Conservation (phyloP, 176 grass and related monocot genomes). For the Oryza meridionalis region DNA sequence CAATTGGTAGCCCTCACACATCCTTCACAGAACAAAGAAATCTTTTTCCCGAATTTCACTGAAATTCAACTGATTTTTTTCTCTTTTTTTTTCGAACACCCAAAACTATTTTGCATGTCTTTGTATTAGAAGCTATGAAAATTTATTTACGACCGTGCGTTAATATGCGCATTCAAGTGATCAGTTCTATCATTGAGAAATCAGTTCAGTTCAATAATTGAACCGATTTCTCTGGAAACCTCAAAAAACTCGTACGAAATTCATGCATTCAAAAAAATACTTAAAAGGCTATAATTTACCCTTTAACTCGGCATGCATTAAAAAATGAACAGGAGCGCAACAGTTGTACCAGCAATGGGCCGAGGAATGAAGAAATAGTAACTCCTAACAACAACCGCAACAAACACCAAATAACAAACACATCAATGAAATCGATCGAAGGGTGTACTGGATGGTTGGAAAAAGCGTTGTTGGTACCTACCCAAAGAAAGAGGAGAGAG, state of each 20-base stretch:
- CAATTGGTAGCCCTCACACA: neutral
- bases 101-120: too few species aligned
- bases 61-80: neutral
- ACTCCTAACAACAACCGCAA: slow-evolving; percentile 24
- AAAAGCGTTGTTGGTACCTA: slow-evolving; percentile 27
- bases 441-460: slow-evolving; percentile 19
- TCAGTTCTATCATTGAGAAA: too few species aligned
- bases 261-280: too few species aligned
- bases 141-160: too few species aligned
- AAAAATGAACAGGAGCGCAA: neutral
- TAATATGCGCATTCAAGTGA: too few species aligned
- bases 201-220: too few species aligned
- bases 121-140: too few species aligned
- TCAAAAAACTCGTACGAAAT: too few species aligned
- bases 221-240: too few species aligned
- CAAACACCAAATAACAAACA: slow-evolving; percentile 44
- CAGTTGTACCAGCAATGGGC: neutral
- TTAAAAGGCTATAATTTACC: neutral
- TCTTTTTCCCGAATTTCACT: neutral
- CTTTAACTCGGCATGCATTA: neutral
- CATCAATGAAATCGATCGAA: slow-evolving; percentile 19
- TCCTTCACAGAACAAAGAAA: neutral
- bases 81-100: too few species aligned
- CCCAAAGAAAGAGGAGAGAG: neutral
- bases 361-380: neutral